phyloP scores from a whole-genome alignment of 495 filamentous ascomycete species.

The Aspergillus panamensis region DNA sequence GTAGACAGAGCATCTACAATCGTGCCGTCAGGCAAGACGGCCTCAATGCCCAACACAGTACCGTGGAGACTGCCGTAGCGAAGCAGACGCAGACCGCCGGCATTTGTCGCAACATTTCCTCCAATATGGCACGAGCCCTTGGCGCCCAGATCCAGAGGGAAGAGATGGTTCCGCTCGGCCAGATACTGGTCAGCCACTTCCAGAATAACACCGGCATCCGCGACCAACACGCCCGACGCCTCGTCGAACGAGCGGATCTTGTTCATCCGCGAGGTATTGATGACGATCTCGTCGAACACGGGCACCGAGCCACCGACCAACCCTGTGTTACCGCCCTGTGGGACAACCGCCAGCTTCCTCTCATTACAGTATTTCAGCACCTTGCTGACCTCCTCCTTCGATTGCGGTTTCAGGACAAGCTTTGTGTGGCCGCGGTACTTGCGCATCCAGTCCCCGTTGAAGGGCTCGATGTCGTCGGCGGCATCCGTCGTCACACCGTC shows the following conservation, averaged over 20 bases:
- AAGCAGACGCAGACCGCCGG: constrained; percentile 83
- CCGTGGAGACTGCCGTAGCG: constrained; percentile 94
- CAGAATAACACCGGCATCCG: constrained; percentile 85
- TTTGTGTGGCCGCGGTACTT: constrained; percentile 92
- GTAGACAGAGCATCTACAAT: constrained; percentile 82
- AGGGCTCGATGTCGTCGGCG: constrained; percentile 78
- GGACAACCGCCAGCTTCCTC: constrained; percentile 87
- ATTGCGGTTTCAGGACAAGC: constrained; percentile 79
- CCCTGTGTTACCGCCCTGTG: constrained; percentile 95
- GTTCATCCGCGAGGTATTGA: constrained; percentile 86
- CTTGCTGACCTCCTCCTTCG: constrained; percentile 79
- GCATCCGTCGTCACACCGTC: constrained; percentile 73
- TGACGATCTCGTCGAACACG: constrained; percentile 95
- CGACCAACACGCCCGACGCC: constrained; percentile 85
- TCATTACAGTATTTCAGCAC: constrained; percentile 92
- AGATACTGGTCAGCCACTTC: constrained; percentile 84
- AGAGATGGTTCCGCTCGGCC: constrained; percentile 74
- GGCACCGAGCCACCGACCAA: constrained; percentile 93
- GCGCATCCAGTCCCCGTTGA: constrained; percentile 98
- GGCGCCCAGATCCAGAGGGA: constrained; percentile 91
- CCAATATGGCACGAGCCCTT: constrained; percentile 98
- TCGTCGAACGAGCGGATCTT: constrained; percentile 86
- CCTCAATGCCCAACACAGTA: constrained; percentile 86
- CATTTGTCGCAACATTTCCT: constrained; percentile 97
- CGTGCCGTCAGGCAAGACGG: constrained; percentile 87